Evolutionary conservation across 2,329 filamentous ascomycete genomes (phyloP).

Genomic region (Penicillium sp.): DNA sequence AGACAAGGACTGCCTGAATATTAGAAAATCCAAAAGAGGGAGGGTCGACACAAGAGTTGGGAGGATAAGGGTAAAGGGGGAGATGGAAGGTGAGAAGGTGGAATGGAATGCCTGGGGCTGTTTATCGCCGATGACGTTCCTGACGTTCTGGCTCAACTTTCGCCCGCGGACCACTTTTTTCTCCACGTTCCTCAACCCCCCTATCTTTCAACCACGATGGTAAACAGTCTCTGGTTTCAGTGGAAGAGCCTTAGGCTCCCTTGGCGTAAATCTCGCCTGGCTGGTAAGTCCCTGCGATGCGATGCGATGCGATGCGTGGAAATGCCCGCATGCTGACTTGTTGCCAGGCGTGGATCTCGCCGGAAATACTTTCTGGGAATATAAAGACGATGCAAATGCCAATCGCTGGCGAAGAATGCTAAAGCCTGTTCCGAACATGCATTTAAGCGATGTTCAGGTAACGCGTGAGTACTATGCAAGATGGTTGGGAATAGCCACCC

Average conservation of each 20-base stretch:
- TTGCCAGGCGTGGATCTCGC: slow-evolving; percentile 61
- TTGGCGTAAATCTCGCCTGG: slow-evolving; percentile 64
- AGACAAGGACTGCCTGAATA: not conserved
- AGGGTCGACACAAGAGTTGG: too few relatives aligned
- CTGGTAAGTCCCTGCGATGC: slow-evolving; percentile 51
- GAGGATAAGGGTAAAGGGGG: not conserved
- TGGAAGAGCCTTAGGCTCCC: slow-evolving; percentile 67
- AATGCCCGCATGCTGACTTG: slow-evolving; percentile 15
- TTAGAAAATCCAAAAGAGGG: too few relatives aligned
- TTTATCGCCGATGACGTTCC: slow-evolving; percentile 34
- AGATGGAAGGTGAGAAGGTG: slow-evolving; percentile 4
- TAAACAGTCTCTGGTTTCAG: slow-evolving; percentile 61
- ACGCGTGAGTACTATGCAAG: slow-evolving; percentile 50
- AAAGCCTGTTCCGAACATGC: slow-evolving; percentile 56
- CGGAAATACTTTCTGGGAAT: slow-evolving; percentile 71
- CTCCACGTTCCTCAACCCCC: slow-evolving; percentile 8
- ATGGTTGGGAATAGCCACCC: not conserved
- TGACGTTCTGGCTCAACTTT: not conserved
- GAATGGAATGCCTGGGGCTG: slow-evolving; percentile 27
- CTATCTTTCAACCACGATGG: slow-evolving; percentile 34
- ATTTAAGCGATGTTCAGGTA: slow-evolving; percentile 64
- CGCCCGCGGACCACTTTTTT: not conserved
- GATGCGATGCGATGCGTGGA: not conserved
- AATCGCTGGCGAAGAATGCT: slow-evolving; percentile 63
- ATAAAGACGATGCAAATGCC: slow-evolving; percentile 61